These are phyloP conservation scores for Neonectria hederae DNA, from an alignment of 2,329 filamentous ascomycete genomes.

Conservation along the genomic window DNA sequence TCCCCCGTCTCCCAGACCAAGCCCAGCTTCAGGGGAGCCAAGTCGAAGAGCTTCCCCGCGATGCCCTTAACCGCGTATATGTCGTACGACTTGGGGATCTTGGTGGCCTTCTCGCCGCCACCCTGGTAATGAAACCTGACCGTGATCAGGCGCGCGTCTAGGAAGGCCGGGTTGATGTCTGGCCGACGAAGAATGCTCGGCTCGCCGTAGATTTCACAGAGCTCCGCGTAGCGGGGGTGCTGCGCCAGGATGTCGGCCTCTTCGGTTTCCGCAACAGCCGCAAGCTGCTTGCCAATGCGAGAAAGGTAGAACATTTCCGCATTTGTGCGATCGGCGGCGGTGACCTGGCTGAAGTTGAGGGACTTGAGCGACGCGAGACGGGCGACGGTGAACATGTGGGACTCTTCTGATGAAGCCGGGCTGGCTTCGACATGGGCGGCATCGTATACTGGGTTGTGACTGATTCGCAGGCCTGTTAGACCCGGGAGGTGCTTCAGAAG, in stretches of 20 bases:
- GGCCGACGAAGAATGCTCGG: conserved; percentile 69
- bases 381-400: conserved; percentile 87
- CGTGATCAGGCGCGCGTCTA: conserved; percentile 79
- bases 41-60: conserved; percentile 74
- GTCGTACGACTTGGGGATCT: conserved; percentile 80
- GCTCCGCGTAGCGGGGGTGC: conserved; percentile 77
- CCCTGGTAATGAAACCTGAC: conserved; percentile 61
- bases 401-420: conserved; percentile 73
- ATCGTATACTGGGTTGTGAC: conserved; percentile 86
- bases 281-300: conserved; percentile 80
- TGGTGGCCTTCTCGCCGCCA: conserved; percentile 47
- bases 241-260: conserved; percentile 64
- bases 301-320: conserved; percentile 95
- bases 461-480: conserved; percentile 78
- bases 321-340: conserved; percentile 78
- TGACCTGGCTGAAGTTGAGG: conserved; percentile 80
- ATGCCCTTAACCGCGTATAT: conserved; percentile 85
- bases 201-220: conserved; percentile 81
- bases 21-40: conserved; percentile 70
- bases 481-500: conserved; percentile 76
- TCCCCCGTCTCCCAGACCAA: conserved; percentile 92
- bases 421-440: conserved; percentile 52
- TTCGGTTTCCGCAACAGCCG: conserved; percentile 62
- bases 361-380: conserved; percentile 73
- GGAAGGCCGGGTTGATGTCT: conserved; percentile 77